These are phyloP conservation scores for Turritis glabra DNA, from an alignment of 345 rosid genomes.

Conservation along the genomic window DNA sequence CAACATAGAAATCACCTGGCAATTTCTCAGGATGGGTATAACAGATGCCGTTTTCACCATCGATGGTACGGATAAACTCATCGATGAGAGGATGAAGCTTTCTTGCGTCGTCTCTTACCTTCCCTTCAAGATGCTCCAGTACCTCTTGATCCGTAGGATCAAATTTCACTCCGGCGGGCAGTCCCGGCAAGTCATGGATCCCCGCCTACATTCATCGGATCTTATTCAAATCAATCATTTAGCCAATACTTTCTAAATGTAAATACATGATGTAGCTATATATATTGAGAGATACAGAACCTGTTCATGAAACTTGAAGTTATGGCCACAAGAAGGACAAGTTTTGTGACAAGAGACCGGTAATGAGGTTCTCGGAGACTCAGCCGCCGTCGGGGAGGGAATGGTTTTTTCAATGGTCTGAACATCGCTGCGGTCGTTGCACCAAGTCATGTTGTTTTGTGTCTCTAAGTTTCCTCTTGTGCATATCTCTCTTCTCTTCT, in stretches of 20 bases:
- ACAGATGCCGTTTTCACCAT: conserved; percentile 98
- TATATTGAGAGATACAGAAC: conserved; percentile 27
- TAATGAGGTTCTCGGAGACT: conserved; percentile 32
- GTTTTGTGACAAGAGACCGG: conserved; percentile 36
- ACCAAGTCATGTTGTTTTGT: conserved; percentile 75
- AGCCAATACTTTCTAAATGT: neutral
- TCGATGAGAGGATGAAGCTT: conserved; percentile 89
- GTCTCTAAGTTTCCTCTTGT: conserved; percentile 29
- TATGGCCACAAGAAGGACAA: conserved; percentile 96
- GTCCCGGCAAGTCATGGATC: conserved; percentile 86
- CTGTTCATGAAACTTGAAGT: conserved; percentile 73
- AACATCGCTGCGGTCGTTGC: conserved; percentile 76
- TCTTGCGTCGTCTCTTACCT: conserved; percentile 66
- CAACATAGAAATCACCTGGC: conserved; percentile 61
- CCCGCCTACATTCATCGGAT: conserved; percentile 47
- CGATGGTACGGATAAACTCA: conserved; percentile 87
- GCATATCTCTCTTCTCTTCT: conserved; percentile 43
- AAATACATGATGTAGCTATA: neutral
- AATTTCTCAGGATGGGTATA: conserved; percentile 95
- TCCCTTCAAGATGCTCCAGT: conserved; percentile 90
- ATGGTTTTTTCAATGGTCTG: conserved; percentile 56
- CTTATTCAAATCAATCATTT: neutral
- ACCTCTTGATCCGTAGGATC: conserved; percentile 99
- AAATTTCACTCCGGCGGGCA: conserved; percentile 97
- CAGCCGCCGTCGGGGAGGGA: conserved; percentile 30